Percentiles rank a stretch among this genome's conserved stretches.
These are phyloP conservation scores for Talaromyces sp. DNA, from an alignment of 2,329 filamentous ascomycete genomes.

Conservation along the genomic window DNA sequence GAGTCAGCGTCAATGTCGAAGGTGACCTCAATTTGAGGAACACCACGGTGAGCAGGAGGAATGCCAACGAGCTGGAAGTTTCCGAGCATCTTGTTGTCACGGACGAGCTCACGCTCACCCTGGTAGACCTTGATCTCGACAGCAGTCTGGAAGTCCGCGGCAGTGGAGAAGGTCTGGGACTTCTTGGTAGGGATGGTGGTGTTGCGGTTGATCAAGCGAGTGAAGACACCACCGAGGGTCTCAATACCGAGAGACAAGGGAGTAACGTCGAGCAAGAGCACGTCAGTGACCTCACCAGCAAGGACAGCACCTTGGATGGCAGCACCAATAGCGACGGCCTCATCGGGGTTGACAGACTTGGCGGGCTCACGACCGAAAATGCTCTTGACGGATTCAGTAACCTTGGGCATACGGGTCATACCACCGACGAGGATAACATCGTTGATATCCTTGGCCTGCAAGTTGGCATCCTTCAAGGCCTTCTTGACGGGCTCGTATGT, in stretches of 20 bases:
- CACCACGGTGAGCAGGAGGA: slow-evolving; percentile 90
- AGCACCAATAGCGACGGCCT: slow-evolving; percentile 96
- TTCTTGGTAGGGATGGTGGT: slow-evolving; percentile 99
- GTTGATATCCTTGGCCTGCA: slow-evolving; percentile 90
- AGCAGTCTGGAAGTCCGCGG: slow-evolving; percentile 95
- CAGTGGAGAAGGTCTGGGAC: slow-evolving; percentile 96
- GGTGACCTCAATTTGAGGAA: slow-evolving; percentile 95
- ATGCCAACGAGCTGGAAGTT: slow-evolving; percentile 99
- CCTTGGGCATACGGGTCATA: slow-evolving; percentile 99
- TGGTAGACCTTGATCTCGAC: slow-evolving; percentile 99
- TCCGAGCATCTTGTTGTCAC: slow-evolving; percentile 96
- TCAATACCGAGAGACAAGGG: slow-evolving; percentile 97
- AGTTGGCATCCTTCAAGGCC: slow-evolving; percentile 89
- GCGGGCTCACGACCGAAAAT: slow-evolving; percentile 95
- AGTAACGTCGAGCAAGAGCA: slow-evolving; percentile 91
- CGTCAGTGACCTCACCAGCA: slow-evolving; percentile 93
- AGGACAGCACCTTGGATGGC: slow-evolving; percentile 96
- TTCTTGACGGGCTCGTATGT: slow-evolving; percentile 94
- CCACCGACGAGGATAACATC: slow-evolving; percentile 97
- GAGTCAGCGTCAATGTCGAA: slow-evolving; percentile 99
- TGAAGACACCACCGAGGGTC: slow-evolving; percentile 97
- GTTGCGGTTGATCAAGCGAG: slow-evolving; percentile 97
- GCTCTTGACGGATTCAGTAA: slow-evolving; percentile 89
- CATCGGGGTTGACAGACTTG: slow-evolving; percentile 98
- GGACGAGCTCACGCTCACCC: slow-evolving; percentile 98